Evolutionary conservation across 2,329 filamentous ascomycete species (phyloP), one percentile per base, ranked within the genome.

Genomic region (Pseudogymnoascus sp.): DNA sequence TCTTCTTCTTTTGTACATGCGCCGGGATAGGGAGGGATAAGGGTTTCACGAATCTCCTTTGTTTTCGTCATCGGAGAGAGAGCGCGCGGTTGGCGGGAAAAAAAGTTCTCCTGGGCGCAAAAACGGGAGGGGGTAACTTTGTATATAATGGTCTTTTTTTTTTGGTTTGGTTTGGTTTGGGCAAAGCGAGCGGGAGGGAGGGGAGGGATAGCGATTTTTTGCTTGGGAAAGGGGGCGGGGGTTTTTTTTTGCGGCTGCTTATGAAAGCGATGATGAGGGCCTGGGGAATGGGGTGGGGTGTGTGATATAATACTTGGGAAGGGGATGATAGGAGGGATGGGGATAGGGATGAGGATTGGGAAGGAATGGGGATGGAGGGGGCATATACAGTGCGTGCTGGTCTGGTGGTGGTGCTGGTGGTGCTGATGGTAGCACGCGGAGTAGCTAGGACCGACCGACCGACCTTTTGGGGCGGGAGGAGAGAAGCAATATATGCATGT

Each of bases 401-500:
- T 38, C 21, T 21, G 10, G 1, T 12, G 10, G 16, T 38, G 38
- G 12, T n/a, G 21, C 21, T 21, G 10, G 1, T 12, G 10, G 16
- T 38, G 38, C 3, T 5, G 40, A 11, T 50, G 21, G 21, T 50
- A 14, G 12, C 14, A 53, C 14, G 7, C 23, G 25, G 47, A 16
- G 25, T 53, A 53, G 47, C 23, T 53, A 53, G 47, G 7, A 53
- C 47, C 21, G 21, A 50, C 44, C 12, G 28, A 28, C 42, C 11
- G 11, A 12, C 31, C 31, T 33, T 33, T 33, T 33, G 31, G 11
- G 47, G 18, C 10, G 23, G 25, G 47, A 28, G 25, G 31, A 53
- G 47, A 28, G 25, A 53, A 53, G 47, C 47, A 53, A 53, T 53
- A 53, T 53, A 53, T 53, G 47, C 47, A 53, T 53, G 47, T 53